These are phyloP conservation scores for Phytophthora citrophthora DNA, from an alignment of 352 stramenopile genomes.

Conservation along the genomic window DNA sequence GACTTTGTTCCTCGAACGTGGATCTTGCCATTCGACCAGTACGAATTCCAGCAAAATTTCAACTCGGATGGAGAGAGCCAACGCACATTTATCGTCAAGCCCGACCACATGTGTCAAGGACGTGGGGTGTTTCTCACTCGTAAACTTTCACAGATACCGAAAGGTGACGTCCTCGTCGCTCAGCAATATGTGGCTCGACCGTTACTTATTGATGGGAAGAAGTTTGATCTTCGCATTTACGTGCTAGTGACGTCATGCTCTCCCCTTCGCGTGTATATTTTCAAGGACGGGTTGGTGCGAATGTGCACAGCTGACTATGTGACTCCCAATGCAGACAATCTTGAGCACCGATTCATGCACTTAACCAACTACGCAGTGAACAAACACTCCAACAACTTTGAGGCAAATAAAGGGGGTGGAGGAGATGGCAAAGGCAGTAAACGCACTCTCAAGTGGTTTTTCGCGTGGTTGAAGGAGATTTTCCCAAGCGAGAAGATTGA, in stretches of 20 bases:
- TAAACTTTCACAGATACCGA: conserved; percentile 89
- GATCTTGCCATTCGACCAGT: conserved; percentile 95
- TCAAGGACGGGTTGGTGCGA: conserved; percentile 90
- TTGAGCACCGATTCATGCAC: conserved; percentile 92
- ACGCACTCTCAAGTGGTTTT: conserved; percentile 92
- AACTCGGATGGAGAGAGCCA: conserved; percentile 88
- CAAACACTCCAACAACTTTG: conserved; percentile 90
- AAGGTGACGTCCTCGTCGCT: conserved; percentile 85
- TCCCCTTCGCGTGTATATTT: conserved; percentile 91
- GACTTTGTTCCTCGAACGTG: conserved; percentile 96
- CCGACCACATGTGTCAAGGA: conserved; percentile 88
- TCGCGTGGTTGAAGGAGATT: conserved; percentile 85
- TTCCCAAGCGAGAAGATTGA: conserved; percentile 71
- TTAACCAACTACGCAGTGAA: conserved; percentile 94
- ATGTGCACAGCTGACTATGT: conserved; percentile 92
- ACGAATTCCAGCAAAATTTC: conserved; percentile 94
- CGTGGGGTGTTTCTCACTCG: conserved; percentile 96
- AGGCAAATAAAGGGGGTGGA: conserved; percentile 71
- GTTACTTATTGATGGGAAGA: conserved; percentile 87
- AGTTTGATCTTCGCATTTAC: conserved; percentile 95
- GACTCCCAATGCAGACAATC: conserved; percentile 79
- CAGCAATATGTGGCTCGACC: conserved; percentile 87
- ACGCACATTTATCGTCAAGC: conserved; percentile 96
- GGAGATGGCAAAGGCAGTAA: conserved; percentile 84
- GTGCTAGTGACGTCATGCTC: conserved; percentile 88